phyloP scores from a whole-genome alignment of 2,329 filamentous ascomycete genomes.

The Trematosphaeria pertusa region DNA sequence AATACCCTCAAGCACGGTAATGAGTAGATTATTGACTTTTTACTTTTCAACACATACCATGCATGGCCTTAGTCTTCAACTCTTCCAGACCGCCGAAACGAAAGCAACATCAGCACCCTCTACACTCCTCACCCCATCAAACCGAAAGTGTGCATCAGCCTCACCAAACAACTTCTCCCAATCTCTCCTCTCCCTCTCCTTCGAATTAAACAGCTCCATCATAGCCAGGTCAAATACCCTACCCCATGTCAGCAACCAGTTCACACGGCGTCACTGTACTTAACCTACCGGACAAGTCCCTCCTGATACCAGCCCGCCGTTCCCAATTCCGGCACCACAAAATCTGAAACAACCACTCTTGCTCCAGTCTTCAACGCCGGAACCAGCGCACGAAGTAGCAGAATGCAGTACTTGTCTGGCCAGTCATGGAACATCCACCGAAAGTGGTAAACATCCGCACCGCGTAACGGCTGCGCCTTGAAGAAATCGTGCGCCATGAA shows the following conservation, averaged over 20 bases:
- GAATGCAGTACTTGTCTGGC: constrained; percentile 30
- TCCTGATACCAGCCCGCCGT: neutral
- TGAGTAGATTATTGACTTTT: too few relatives aligned
- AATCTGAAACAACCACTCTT: too few relatives aligned
- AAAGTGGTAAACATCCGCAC: constrained; percentile 41
- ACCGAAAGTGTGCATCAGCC: constrained; percentile 3
- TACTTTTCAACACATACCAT: too few relatives aligned
- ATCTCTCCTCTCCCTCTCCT: constrained; percentile 4
- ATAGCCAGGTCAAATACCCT: neutral
- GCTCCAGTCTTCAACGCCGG: constrained; percentile 24
- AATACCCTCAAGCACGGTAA: too few relatives aligned
- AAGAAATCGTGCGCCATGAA: constrained; percentile 36
- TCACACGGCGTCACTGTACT: too few relatives aligned
- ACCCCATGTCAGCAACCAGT: too few relatives aligned
- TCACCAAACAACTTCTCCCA: constrained; percentile 3
- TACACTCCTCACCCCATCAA: neutral
- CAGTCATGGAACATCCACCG: constrained; percentile 40
- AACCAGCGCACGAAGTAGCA: constrained; percentile 39
- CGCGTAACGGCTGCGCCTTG: constrained; percentile 28
- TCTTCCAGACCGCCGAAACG: constrained; percentile 1
- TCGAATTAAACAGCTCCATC: constrained; percentile 6
- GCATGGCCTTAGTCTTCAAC: too few relatives aligned
- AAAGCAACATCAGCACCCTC: constrained; percentile 2
- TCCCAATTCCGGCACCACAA: constrained; percentile 2
- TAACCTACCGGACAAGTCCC: too few relatives aligned